A percentile compares a stretch with the other conserved stretches of the same genome.
These are phyloP conservation scores for Rhodosporidiobolus sp. DNA, from an alignment of 768 basidiomycete species.

Conservation along the genomic window DNA sequence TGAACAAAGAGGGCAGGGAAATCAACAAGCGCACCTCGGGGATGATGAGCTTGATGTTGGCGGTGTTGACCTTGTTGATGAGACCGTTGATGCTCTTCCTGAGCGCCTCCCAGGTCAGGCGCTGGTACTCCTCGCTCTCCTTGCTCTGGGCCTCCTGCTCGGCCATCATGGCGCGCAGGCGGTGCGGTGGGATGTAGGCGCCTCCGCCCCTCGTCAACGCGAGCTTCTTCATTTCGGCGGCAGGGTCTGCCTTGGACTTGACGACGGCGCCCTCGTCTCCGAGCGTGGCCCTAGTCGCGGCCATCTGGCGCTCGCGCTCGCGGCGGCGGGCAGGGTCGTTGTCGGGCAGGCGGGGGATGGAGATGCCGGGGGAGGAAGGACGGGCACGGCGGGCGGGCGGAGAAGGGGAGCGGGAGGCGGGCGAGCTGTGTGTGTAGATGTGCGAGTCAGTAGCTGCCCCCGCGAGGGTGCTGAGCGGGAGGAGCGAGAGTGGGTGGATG, in stretches of 20 bases:
- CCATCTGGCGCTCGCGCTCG: slow-evolving; percentile 75
- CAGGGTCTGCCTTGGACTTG: slow-evolving; percentile 57
- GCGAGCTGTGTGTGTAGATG: slow-evolving; percentile 8
- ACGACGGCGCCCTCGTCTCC: slow-evolving; percentile 51
- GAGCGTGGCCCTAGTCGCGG: slow-evolving; percentile 68
- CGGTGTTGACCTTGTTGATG: slow-evolving; percentile 96
- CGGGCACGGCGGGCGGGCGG: slow-evolving; percentile 30
- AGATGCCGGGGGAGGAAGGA: slow-evolving; percentile 23
- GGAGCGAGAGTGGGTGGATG: background rate
- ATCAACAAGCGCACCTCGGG: slow-evolving; percentile 37
- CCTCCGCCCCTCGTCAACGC: slow-evolving; percentile 73
- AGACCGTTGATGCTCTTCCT: slow-evolving; percentile 98
- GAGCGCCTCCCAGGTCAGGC: slow-evolving; percentile 94
- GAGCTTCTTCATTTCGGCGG: slow-evolving; percentile 42
- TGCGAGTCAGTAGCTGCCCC: background rate
- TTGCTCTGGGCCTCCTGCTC: slow-evolving; percentile 84
- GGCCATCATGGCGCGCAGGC: slow-evolving; percentile 69
- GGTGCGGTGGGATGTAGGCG: slow-evolving; percentile 93
- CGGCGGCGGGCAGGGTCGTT: slow-evolving; percentile 71
- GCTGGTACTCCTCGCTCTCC: slow-evolving; percentile 80
- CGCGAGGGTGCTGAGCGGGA: background rate
- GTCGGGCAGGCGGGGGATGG: slow-evolving; percentile 51
- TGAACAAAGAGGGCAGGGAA: background rate
- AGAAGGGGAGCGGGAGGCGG: slow-evolving; percentile 28
- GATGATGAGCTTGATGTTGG: slow-evolving; percentile 65